A percentile compares a stretch with the other conserved stretches of the same genome.
Conservation (phyloP, 179 eudicot genomes). For the Camellia oleifera region DNA sequence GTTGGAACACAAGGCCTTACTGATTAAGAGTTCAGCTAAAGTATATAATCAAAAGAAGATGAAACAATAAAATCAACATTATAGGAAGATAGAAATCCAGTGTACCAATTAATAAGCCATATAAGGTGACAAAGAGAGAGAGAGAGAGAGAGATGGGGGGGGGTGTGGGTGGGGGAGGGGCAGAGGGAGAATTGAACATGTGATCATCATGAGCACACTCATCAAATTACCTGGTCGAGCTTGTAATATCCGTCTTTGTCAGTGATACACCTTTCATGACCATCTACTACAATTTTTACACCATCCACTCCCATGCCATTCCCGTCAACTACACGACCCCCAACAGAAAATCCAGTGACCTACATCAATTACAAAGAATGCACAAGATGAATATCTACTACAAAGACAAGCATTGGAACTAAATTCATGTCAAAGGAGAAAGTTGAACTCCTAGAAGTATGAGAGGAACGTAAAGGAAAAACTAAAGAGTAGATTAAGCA, state of each 20-base stretch:
- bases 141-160: not conserved
- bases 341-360: constrained; percentile 99
- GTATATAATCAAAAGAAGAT: not conserved
- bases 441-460: not conserved
- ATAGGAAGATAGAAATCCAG: not conserved
- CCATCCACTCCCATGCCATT: constrained; percentile 80
- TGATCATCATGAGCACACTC: not conserved
- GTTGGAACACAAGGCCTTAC: not conserved
- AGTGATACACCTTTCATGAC: constrained; percentile 76
- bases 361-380: constrained; percentile 20
- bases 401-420: constrained; percentile 5
- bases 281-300: constrained; percentile 79
- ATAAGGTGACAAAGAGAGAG: not conserved
- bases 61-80: not conserved
- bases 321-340: constrained; percentile 94
- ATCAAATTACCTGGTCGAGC: constrained; percentile 84
- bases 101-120: not conserved
- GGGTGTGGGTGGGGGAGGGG: not conserved
- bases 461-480: constrained; percentile 6
- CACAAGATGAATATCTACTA: not conserved
- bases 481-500: not conserved
- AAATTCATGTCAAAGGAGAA: constrained; percentile 5
- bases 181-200: constrained; percentile 1
- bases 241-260: constrained; percentile 89
- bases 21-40: not conserved